Base-by-base conservation (phyloP, 768 basidiomycete species). In the Boletus eberwhitei region DNA sequence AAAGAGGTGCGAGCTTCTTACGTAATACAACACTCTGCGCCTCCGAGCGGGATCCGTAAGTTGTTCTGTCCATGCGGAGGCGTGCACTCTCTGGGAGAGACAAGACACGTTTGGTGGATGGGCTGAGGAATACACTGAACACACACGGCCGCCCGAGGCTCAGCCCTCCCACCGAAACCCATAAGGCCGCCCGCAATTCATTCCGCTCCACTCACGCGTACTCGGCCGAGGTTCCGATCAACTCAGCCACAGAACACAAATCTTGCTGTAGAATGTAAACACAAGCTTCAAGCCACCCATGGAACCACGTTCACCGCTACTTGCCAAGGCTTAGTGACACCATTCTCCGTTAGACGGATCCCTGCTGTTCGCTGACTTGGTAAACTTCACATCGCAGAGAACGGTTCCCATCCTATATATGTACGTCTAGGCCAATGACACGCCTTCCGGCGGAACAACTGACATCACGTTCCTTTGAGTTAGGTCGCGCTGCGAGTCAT, bases 401-500 rank as follows among this genome's bases (percentile, higher is more conserved):
- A 69, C 34, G 24, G 57, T 0, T 45, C 40, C 4, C 36, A 51
- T 13, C 48, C 67, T 5, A 29, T 56, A 8, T 9, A 8, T 29
- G 8, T 64, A 53, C 11, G 50, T 59, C n/a, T 70, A 59, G 16
- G 17, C 56, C 0, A 34, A 63, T 52, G 49, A 64, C 6, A 37
- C 43, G 29, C 14, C 19, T 16, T 62, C 40, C 48, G n/a, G 35
- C 21, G 36, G n/a, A 19, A 55, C 56, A 24, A 56, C 59, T 12
- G 36, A 61, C 13, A 60, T 70, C 24, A 46, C 57, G 0, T 61
- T 53, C 44, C 56, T 67, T 67, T 4, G 69, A 70, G 40, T 68
- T 69, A 3, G 63, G 57, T 48, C 67, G 62, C n/a, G 74, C 70
- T 0, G 58, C 61, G 24, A 26, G 24, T 40, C 70, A 73, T 39